These are phyloP conservation scores for Pholiota microspora DNA, from an alignment of 768 basidiomycete species.

Conservation along the genomic window DNA sequence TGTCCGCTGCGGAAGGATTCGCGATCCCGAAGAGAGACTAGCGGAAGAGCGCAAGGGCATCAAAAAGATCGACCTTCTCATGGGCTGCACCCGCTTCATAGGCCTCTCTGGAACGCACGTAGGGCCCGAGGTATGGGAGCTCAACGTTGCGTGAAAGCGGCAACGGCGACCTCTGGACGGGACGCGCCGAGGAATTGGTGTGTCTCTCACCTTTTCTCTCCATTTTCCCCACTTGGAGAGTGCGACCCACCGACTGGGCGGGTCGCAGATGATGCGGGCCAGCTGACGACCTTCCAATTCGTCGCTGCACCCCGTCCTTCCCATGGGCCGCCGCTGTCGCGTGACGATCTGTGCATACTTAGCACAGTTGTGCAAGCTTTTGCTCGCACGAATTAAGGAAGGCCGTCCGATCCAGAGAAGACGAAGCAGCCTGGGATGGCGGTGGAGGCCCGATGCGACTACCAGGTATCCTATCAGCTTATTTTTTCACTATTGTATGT, in stretches of 20 bases:
- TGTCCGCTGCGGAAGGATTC: conserved; percentile 34
- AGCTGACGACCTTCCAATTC: not conserved
- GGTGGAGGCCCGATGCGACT: too few relatives aligned
- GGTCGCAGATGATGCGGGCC: not conserved
- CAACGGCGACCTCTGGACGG: too few relatives aligned
- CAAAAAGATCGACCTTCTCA: conserved; percentile 55
- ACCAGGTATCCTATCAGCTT: too few relatives aligned
- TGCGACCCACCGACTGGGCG: not conserved
- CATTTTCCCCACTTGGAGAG: not conserved
- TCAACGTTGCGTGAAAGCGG: conserved; percentile 30
- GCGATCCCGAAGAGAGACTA: conserved; percentile 26
- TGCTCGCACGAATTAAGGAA: not conserved
- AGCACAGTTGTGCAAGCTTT: conserved; percentile 4
- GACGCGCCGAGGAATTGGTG: too few relatives aligned
- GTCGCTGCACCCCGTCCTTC: not conserved
- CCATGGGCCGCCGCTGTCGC: not conserved
- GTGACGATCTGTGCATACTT: conserved; percentile 4
- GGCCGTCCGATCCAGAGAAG: too few relatives aligned
- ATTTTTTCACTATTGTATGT: too few relatives aligned
- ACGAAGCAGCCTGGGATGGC: too few relatives aligned
- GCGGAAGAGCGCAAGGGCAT: conserved; percentile 47
- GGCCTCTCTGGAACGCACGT: conserved; percentile 46
- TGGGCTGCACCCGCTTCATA: conserved; percentile 43
- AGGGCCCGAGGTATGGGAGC: conserved; percentile 42
- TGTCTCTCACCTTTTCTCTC: not conserved